phyloP scores from a whole-genome alignment of 1,284 basidiomycete species.

The Puccinia coronata region DNA sequence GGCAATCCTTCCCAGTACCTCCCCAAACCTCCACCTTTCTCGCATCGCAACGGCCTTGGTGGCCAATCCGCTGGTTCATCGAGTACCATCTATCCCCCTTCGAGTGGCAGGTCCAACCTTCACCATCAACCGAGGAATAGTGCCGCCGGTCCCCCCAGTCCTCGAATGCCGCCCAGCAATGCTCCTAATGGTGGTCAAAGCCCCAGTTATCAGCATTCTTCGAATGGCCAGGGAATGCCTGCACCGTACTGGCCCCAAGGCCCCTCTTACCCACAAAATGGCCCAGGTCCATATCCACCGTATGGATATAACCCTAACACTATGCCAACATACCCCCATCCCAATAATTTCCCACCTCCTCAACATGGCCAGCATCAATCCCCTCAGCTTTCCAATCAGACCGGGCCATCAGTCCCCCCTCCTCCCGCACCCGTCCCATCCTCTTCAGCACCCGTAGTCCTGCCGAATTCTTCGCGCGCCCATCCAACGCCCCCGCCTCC shows the following conservation, averaged over 20 bases:
- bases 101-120: conserved; percentile 28
- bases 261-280: conserved; percentile 33
- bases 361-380: conserved; percentile 31
- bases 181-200: conserved; percentile 35
- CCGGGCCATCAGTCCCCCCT: conserved; percentile 31
- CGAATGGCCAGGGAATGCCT: conserved; percentile 28
- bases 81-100: conserved; percentile 24
- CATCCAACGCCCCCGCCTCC: conserved; percentile 29
- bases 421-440: background rate
- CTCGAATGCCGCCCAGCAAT: conserved; percentile 22
- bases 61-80: background rate
- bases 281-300: conserved; percentile 41
- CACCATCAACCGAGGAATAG: conserved; percentile 29
- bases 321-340: conserved; percentile 45
- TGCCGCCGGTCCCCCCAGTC: conserved; percentile 24
- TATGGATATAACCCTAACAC: conserved; percentile 43
- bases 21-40: conserved; percentile 40
- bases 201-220: conserved; percentile 20
- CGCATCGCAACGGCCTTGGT: conserved; percentile 45
- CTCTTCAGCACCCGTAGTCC: background rate
- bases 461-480: conserved; percentile 8
- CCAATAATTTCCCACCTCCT: conserved; percentile 27
- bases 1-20: conserved; percentile 33
- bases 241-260: conserved; percentile 34
- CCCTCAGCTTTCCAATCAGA: conserved; percentile 28